These are phyloP conservation scores for Myxozyma mucilagina DNA, from an alignment of 805 yeast genomes.

Conservation along the genomic window DNA sequence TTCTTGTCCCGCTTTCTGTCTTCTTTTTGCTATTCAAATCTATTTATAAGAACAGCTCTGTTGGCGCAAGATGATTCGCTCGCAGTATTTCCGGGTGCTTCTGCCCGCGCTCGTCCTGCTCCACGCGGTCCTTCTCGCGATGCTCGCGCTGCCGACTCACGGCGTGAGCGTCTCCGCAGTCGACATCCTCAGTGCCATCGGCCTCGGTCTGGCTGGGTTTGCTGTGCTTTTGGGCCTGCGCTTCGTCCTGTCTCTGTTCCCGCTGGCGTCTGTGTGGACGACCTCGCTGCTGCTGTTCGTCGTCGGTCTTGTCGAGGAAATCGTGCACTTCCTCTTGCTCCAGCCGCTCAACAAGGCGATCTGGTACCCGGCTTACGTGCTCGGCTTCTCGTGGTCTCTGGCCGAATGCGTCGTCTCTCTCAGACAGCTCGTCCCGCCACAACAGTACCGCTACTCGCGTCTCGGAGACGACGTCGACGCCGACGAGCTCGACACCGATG, in stretches of 20 bases:
- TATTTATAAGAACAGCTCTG: background rate
- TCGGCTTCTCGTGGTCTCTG: slow-evolving; percentile 27
- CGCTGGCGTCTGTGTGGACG: slow-evolving; percentile 22
- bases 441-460: slow-evolving; percentile 21
- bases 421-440: slow-evolving; percentile 25
- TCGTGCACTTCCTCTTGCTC: slow-evolving; percentile 18
- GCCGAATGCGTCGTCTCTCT: slow-evolving; percentile 27
- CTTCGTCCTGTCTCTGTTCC: slow-evolving; percentile 25
- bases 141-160: slow-evolving; percentile 22
- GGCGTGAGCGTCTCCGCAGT: slow-evolving; percentile 13
- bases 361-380: slow-evolving; percentile 24
- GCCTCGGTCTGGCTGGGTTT: slow-evolving; percentile 25
- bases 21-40: background rate
- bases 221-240: slow-evolving; percentile 18
- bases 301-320: slow-evolving; percentile 27
- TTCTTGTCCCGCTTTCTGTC: background rate
- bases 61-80: slow-evolving; percentile 18
- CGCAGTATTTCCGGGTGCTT: slow-evolving; percentile 23
- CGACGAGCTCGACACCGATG: slow-evolving; percentile 9
- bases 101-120: slow-evolving; percentile 23
- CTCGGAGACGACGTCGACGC: slow-evolving; percentile 9
- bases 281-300: slow-evolving; percentile 25
- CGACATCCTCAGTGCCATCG: slow-evolving; percentile 12
- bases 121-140: slow-evolving; percentile 16
- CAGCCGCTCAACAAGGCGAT: slow-evolving; percentile 15